These are phyloP conservation scores for Williopsis jadinii DNA, from an alignment of 1,139 yeast species.

Conservation along the genomic window DNA sequence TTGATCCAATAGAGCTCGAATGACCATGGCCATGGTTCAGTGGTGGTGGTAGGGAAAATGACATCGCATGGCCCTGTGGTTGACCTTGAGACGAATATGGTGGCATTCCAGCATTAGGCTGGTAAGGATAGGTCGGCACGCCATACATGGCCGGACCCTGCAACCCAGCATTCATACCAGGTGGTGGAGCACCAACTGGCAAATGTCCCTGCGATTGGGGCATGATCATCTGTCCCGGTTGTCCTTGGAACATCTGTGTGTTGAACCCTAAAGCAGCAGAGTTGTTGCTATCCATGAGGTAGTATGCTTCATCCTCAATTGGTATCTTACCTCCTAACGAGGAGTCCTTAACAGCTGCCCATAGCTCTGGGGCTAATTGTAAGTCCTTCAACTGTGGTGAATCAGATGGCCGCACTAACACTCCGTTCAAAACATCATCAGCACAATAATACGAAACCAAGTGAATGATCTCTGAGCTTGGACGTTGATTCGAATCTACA, in stretches of 20 bases:
- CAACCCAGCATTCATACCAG: too few species aligned
- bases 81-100: not conserved
- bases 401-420: constrained; percentile 53
- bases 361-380: constrained; percentile 48
- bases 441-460: constrained; percentile 73
- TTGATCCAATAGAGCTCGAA: not conserved
- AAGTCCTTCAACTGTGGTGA: constrained; percentile 43
- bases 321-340: constrained; percentile 49
- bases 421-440: constrained; percentile 58
- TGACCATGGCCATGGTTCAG: not conserved
- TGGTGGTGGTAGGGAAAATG: not conserved
- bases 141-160: not conserved
- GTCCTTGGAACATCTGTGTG: constrained; percentile 10
- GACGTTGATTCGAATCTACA: constrained; percentile 8
- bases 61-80: not conserved
- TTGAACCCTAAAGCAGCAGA: constrained; percentile 27
- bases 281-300: constrained; percentile 36
- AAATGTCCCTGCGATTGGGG: too few species aligned
- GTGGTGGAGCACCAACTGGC: too few species aligned
- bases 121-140: not conserved
- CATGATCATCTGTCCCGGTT: too few species aligned
- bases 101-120: not conserved
- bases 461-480: constrained; percentile 49
- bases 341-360: constrained; percentile 54
- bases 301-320: constrained; percentile 46